These are phyloP conservation scores for Nothomitra cinnamomea DNA, from an alignment of 2,329 filamentous ascomycete genomes.

Conservation along the genomic window DNA sequence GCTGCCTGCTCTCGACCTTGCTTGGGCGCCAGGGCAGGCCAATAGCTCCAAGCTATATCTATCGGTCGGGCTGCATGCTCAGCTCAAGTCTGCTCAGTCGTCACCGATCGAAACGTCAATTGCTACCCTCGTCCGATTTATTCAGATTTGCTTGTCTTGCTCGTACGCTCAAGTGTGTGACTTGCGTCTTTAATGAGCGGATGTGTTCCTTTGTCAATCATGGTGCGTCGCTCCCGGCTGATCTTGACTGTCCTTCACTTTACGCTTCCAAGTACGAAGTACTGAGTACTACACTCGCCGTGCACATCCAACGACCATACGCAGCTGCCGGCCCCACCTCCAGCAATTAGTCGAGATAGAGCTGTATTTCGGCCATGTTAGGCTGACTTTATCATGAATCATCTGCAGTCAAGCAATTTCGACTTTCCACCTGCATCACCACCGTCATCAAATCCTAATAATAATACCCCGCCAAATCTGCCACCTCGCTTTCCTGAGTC, in stretches of 20 bases:
- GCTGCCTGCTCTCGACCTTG: too few species aligned
- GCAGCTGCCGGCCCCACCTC: neutral
- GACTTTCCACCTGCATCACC: neutral
- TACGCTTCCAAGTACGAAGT: too few species aligned
- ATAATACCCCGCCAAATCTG: neutral
- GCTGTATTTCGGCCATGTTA: neutral
- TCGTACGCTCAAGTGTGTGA: neutral
- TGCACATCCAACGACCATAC: too few species aligned
- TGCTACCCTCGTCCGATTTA: neutral
- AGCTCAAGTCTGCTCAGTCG: neutral
- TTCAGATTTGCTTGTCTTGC: neutral
- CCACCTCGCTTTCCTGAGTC: neutral
- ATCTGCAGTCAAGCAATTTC: constrained; percentile 2
- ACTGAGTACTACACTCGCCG: too few species aligned
- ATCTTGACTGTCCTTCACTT: neutral
- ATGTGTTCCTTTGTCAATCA: neutral
- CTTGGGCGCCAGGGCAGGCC: too few species aligned
- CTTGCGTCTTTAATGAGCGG: neutral
- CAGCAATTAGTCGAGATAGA: neutral
- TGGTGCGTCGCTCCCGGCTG: neutral
- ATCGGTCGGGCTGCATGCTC: neutral
- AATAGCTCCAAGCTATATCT: too few species aligned
- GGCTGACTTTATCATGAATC: neutral
- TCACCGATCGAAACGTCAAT: neutral
- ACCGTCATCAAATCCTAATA: neutral